phyloP scores from a whole-genome alignment of 257 asterid genomes.

The Solanum sejunctum region DNA sequence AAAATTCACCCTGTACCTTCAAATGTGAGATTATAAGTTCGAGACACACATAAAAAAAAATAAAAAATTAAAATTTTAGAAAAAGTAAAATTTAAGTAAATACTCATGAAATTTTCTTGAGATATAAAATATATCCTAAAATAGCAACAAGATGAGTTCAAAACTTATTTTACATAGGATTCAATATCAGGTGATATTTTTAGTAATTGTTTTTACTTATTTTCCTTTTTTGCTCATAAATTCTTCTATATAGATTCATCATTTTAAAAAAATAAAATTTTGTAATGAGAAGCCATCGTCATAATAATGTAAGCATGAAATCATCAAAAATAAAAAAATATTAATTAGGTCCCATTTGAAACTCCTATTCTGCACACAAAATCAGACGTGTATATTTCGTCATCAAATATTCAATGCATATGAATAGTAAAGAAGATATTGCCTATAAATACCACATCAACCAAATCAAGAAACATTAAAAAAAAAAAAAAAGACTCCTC shows the following conservation, averaged over 20 bases:
- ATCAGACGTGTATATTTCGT: not conserved
- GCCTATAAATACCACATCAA: not conserved
- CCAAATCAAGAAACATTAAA: not conserved
- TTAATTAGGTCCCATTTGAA: not conserved
- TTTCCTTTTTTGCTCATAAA: not conserved
- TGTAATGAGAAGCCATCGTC: not conserved
- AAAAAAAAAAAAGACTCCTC: not conserved
- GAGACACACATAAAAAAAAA: too few relatives aligned
- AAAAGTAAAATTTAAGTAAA: too few relatives aligned
- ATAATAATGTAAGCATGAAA: not conserved
- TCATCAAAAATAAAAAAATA: not conserved
- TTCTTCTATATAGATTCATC: not conserved
- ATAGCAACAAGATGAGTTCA: too few relatives aligned
- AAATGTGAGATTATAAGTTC: too few relatives aligned
- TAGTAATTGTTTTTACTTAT: not conserved
- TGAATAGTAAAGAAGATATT: not conserved
- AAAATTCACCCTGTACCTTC: too few relatives aligned
- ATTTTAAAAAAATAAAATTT: not conserved
- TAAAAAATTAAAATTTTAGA: too few relatives aligned
- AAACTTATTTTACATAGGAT: too few relatives aligned
- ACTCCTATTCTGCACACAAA: not conserved
- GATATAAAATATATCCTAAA: too few relatives aligned
- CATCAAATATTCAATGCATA: not conserved
- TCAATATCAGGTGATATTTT: too few relatives aligned
- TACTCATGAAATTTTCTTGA: too few relatives aligned